Conservation (phyloP, 139 green algal species). For the Astrephomene gubernaculifera region DNA sequence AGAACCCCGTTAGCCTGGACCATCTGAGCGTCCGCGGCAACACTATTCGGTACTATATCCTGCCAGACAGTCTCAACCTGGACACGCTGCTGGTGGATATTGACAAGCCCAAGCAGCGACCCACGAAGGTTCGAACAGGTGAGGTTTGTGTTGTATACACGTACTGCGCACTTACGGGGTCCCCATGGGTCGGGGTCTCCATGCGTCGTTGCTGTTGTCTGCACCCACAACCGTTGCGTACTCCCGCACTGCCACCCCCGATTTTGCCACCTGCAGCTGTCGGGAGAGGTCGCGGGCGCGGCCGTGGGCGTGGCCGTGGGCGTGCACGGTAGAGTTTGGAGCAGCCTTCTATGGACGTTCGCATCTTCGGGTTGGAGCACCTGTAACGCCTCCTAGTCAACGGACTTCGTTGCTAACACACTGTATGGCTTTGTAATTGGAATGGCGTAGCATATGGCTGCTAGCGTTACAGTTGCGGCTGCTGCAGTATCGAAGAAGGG, state of each 20-base stretch:
- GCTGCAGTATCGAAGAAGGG: no score
- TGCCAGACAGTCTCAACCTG: conserved; percentile 98
- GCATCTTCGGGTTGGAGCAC: no score
- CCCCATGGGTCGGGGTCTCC: neutral
- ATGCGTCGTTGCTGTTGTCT: neutral
- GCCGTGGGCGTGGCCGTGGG: conserved; percentile 13
- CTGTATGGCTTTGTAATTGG: no score
- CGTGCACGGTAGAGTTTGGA: neutral
- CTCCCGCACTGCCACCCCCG: neutral
- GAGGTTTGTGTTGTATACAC: neutral
- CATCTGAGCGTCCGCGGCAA: conserved; percentile 92
- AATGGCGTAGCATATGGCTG: no score
- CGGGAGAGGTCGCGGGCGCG: conserved; percentile 40
- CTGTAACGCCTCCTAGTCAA: no score
- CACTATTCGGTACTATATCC: conserved; percentile 95
- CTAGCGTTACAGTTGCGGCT: no score
- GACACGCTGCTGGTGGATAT: conserved; percentile 98
- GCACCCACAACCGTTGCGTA: neutral
- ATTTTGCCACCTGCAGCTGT: neutral
- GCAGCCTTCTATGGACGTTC: no score
- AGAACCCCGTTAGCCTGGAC: conserved; percentile 89
- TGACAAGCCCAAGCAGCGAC: conserved; percentile 93
- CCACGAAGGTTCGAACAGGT: conserved; percentile 70
- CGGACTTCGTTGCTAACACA: no score
- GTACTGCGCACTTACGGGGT: neutral